Evolutionary conservation across 208 protist species (phyloP).

Genomic region (Lotmaria passim): DNA sequence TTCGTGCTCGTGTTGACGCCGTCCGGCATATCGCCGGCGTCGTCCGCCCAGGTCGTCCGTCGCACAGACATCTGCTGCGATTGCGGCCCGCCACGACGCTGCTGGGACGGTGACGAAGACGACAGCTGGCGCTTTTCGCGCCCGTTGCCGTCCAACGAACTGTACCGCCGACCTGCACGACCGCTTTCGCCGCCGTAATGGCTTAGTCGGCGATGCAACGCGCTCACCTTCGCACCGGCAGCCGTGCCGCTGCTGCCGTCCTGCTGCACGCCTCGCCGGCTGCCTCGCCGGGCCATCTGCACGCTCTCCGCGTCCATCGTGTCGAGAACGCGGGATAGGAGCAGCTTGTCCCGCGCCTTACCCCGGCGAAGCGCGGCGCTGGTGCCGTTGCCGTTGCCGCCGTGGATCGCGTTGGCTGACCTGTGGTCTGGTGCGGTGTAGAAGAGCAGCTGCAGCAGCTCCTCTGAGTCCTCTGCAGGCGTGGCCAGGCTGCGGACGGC

Average conservation of each 20-base stretch:
- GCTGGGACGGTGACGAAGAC: not conserved
- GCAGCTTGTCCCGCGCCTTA: too few relatives aligned
- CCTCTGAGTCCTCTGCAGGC: conserved; percentile 16
- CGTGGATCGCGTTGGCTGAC: too few relatives aligned
- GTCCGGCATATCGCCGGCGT: not conserved
- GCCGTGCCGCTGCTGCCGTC: not conserved
- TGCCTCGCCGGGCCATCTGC: conserved; percentile 2
- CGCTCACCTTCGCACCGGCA: not conserved
- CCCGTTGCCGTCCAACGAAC: conserved; percentile 2
- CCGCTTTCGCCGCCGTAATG: conserved; percentile 1
- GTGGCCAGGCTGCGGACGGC: conserved; percentile 41
- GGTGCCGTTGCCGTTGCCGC: not conserved
- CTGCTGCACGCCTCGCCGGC: conserved; percentile 4
- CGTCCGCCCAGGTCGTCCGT: conserved; percentile 5
- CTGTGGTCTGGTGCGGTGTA: conserved; percentile 18
- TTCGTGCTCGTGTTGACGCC: not conserved
- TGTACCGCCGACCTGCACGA: not conserved
- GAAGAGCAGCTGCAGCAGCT: conserved; percentile 47
- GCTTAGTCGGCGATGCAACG: conserved; percentile 11
- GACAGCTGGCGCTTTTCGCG: not conserved
- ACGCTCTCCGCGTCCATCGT: conserved; percentile 10
- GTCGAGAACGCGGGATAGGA: not conserved
- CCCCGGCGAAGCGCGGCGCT: too few relatives aligned
- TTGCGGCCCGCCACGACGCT: not conserved
- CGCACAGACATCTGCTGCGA: not conserved